These are phyloP conservation scores for Blastocystis sp. DNA, from an alignment of 352 stramenopile species.

Conservation along the genomic window DNA sequence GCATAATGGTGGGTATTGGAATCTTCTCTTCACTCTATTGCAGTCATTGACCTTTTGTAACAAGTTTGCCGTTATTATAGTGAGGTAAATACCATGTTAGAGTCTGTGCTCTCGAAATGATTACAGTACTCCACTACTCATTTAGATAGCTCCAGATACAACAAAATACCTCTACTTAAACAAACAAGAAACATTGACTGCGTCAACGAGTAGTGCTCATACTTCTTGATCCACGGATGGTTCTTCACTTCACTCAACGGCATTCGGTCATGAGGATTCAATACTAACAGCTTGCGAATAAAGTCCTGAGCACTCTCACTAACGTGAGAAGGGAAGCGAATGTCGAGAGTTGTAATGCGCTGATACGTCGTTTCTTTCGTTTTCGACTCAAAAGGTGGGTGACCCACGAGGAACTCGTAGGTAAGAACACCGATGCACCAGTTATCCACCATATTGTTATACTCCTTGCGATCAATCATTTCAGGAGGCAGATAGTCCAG, in stretches of 20 bases:
- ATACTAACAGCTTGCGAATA: constrained; percentile 76
- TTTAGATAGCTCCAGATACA: no score
- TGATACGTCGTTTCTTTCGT: constrained; percentile 89
- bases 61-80: no score
- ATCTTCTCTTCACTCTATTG: no score
- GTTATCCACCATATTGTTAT: constrained; percentile 94
- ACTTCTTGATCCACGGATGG: constrained; percentile 80
- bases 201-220: constrained; percentile 32
- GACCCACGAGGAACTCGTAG: constrained; percentile 94
- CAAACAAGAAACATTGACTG: constrained; percentile 33
- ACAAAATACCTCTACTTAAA: no score
- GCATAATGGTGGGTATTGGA: no score
- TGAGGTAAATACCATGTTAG: no score
- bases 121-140: no score
- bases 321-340: constrained; percentile 83
- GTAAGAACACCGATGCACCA: constrained; percentile 95
- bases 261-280: constrained; percentile 84
- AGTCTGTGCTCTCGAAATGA: no score
- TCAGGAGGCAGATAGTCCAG: constrained; percentile 96
- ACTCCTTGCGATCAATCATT: constrained; percentile 93
- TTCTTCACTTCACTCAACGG: constrained; percentile 77
- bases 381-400: constrained; percentile 90
- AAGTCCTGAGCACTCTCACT: constrained; percentile 82
- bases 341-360: constrained; percentile 84
- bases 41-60: no score